Base-by-base conservation (phyloP, 148 eudicot genomes). In the Linanthus parryae region DNA sequence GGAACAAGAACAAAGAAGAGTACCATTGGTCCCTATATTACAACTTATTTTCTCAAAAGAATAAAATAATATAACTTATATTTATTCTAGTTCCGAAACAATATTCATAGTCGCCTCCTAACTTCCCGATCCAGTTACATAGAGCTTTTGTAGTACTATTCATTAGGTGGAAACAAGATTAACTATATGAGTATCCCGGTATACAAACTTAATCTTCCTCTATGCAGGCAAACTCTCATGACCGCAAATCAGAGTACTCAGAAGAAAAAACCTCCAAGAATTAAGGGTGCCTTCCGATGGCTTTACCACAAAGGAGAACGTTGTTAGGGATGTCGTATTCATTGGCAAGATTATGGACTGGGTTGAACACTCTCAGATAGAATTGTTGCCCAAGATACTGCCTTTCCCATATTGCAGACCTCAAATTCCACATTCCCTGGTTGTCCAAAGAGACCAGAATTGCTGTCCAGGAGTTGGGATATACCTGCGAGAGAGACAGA, bases 391-490 rank as follows among this genome's bases (percentile, higher is more conserved):
- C 83, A 0, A 78, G 68, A 43, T 78, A 78, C 28, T 70, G 83
- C 23, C 79, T 64, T 40, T 57, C 70, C 84, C 88, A 82, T 63
- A 72, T 61, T 14, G 88, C 81, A 29, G 84, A 78, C 65, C 84
- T 82, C 63, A 78, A 11, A 34, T 82, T 78, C 88, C 88, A 82
- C 84, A 82, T 82, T 1, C 88, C 88, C 35, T 82, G 75, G 74
- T 78, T 82, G 67, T 82, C 88, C 66, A 82, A 50, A 0, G 88
- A 78, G 2, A 72, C 70, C n/a, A 74, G 59, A 49, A 82, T 67
- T 2, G 79, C 63, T 0, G 79, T 78, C 88, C 88, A 82, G 8
- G 81, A 72, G 26, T 64, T 60, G 0, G 84, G 88, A 43, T 78
- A 82, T 8, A 82, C 84, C 88, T 67, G 63, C 50, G 40, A 54